Percentiles rank a stretch among this genome's conserved stretches.
Conservation (phyloP, 2,329 filamentous ascomycete species). For the Chrysosporium queenslandicum region DNA sequence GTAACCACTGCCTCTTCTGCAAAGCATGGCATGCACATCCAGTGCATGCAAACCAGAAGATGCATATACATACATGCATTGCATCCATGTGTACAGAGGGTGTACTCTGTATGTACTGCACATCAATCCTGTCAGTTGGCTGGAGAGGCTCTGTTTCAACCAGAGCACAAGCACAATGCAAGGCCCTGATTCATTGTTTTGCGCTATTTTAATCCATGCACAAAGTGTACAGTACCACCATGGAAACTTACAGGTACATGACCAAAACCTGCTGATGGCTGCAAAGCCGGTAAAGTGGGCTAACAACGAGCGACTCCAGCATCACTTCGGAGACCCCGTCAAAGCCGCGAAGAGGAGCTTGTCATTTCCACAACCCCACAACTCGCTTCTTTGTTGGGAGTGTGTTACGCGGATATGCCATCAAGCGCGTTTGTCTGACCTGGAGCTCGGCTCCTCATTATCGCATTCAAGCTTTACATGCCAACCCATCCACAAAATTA, state of each 20-base stretch:
- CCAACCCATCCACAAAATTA: not conserved
- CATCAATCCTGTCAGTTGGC: too few relatives aligned
- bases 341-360: too few relatives aligned
- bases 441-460: not conserved
- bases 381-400: not conserved
- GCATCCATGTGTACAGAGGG: too few relatives aligned
- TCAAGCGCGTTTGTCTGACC: not conserved
- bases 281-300: too few relatives aligned
- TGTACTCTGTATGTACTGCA: too few relatives aligned
- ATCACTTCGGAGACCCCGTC: too few relatives aligned
- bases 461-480: not conserved
- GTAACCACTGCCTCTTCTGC: too few relatives aligned
- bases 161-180: not conserved
- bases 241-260: not conserved
- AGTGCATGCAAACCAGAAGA: too few relatives aligned
- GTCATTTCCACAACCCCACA: not conserved
- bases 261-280: too few relatives aligned
- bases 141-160: not conserved
- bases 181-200: not conserved
- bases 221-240: not conserved
- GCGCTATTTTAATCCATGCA: not conserved
- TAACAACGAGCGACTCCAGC: too few relatives aligned
- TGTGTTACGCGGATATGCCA: not conserved
- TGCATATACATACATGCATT: not conserved
- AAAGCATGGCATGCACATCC: too few relatives aligned